Base-by-base conservation (phyloP, 805 yeast genomes). In the Barnettozyma sucrosica region DNA sequence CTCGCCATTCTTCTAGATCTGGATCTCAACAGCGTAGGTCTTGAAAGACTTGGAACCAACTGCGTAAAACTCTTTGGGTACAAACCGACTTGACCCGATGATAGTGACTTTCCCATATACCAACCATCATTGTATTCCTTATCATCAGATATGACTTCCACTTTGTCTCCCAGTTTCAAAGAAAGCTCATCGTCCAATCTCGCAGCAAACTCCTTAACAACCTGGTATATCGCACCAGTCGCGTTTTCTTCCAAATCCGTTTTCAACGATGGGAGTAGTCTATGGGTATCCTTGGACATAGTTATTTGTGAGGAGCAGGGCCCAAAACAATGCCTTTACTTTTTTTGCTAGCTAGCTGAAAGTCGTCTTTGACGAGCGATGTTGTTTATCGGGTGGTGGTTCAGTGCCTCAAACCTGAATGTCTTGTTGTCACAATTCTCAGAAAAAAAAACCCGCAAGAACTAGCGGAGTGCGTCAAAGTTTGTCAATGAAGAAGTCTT, bases 101-200 rank as follows among this genome's bases (percentile, higher is more conserved):
- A 61, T 43, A 88, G 61, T 56, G 90, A 90, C 50, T 80, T 81
- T 4, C 97, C 96, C 76, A 87, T 85, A 62, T 84, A 93, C 99
- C 99, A 93, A 16, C 98, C 97, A 66, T 93, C 98, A 57, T 87
- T 85, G 65, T 85, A 93, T 60, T 88, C 97, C 52, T 83, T 78
- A 66, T 93, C 99, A 66, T 89, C 97, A 39, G 95, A 88, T 20
- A 93, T 79, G 7, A 93, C 88, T 63, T 89, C 95, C 48, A 93
- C 75, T 51, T 79, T 81, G 62, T 93, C 97, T 24, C 97, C 98
- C 10, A 83, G 77, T 42, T 72, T 75, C 55, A 93, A 73, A 41
- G 82, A 79, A 36, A 93, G 71, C 66, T 93, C 99, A 66, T 93
- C 99, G 23, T 88, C 96, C 52, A 90, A 71, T 44, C 98, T 76